Percentiles rank a stretch among this genome's conserved stretches.
Evolutionary conservation across 1,284 basidiomycete species (phyloP).

Genomic region (Dichomitus squalens): DNA sequence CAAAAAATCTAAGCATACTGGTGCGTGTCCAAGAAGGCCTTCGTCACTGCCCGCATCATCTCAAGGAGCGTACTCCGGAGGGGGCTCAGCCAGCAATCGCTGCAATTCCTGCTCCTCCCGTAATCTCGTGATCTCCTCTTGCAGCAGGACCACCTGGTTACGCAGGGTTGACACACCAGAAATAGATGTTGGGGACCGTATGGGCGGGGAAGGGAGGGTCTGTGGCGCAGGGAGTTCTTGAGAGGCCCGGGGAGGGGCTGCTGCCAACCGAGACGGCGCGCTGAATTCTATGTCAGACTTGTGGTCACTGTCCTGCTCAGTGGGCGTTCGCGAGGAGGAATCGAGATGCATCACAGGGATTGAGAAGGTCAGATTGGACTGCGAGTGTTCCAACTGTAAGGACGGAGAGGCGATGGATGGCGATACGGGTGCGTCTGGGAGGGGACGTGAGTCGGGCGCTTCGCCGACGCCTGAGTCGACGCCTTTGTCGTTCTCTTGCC

Average conservation of each 20-base stretch:
- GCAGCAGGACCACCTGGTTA: conserved; percentile 1
- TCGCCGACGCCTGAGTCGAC: too few species aligned
- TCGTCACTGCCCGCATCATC: background rate
- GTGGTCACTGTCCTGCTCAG: too few species aligned
- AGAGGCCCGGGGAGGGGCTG: too few species aligned
- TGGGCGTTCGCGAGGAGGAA: too few species aligned
- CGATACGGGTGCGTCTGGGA: background rate
- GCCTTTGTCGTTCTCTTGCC: too few species aligned
- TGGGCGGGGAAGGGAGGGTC: background rate
- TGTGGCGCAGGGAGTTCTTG: too few species aligned
- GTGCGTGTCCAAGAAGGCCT: background rate
- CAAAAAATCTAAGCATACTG: too few species aligned
- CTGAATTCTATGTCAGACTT: too few species aligned
- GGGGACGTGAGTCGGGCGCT: background rate
- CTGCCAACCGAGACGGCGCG: too few species aligned
- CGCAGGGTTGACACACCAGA: background rate
- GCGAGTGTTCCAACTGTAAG: background rate
- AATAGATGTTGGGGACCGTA: background rate
- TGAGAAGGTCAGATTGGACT: background rate
- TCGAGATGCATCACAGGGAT: too few species aligned
- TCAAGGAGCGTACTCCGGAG: conserved; percentile 1
- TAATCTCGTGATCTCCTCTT: conserved; percentile 5
- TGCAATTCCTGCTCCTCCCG: conserved; percentile 5
- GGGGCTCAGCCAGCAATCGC: conserved; percentile 1
- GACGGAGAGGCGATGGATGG: background rate